Conservation (phyloP, 768 basidiomycete species). For the Amanita jacksonii region DNA sequence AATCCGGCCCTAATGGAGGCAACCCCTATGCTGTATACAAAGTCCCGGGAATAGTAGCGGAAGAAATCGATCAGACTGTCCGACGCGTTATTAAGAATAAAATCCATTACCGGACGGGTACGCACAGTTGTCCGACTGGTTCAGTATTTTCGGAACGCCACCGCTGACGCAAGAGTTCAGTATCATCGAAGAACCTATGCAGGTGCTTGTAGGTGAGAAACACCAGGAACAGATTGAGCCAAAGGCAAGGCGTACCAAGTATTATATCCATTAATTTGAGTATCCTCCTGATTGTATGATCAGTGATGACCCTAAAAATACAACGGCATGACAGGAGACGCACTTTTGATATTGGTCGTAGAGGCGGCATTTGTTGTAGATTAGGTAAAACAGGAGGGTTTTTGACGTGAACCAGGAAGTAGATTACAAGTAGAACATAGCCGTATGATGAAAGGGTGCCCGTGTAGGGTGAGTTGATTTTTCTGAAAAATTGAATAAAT, state of each 20-base stretch:
- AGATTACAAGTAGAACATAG: constrained; percentile 95
- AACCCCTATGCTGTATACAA: constrained; percentile 84
- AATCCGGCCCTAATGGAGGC: constrained; percentile 85
- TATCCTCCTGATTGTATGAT: constrained; percentile 46
- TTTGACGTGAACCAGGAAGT: constrained; percentile 96
- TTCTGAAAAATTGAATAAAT: constrained; percentile 33
- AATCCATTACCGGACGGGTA: too few relatives aligned
- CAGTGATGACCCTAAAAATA: background rate
- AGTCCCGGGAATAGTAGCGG: constrained; percentile 91
- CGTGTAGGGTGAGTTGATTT: constrained; percentile 98
- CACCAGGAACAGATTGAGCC: background rate
- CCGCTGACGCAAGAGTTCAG: constrained; percentile 80
- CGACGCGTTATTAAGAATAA: too few relatives aligned
- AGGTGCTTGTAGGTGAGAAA: constrained; percentile 9
- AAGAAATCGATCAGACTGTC: constrained; percentile 93
- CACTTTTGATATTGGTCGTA: constrained; percentile 78
- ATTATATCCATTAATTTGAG: constrained; percentile 71
- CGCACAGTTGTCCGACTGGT: constrained; percentile 86
- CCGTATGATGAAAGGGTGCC: constrained; percentile 97
- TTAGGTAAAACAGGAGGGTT: constrained; percentile 95
- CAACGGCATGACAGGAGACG: constrained; percentile 12
- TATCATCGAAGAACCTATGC: constrained; percentile 91
- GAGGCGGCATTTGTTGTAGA: constrained; percentile 87
- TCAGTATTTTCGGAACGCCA: constrained; percentile 95
- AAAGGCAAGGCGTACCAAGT: constrained; percentile 66